phyloP scores from a whole-genome alignment of 2,329 filamentous ascomycete genomes.

The Nemania diffusa region DNA sequence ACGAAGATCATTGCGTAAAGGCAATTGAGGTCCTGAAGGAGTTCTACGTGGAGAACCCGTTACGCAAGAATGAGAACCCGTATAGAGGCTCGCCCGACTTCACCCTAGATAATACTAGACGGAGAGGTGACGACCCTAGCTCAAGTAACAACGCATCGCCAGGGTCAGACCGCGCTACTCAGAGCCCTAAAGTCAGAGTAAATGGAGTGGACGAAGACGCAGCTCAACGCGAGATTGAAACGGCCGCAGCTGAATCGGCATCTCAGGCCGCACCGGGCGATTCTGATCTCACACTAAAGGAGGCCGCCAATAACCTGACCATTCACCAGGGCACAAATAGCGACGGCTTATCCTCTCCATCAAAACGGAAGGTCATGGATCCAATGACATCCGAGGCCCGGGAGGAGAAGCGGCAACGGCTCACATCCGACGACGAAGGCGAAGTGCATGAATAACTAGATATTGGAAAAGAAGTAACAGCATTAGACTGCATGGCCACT shows the following conservation, averaged over 20 bases:
- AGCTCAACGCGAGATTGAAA: slow-evolving; percentile 44
- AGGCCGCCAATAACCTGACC: slow-evolving; percentile 48
- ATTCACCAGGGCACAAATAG: slow-evolving; percentile 48
- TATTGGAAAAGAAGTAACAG: neutral
- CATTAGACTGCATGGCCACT: neutral
- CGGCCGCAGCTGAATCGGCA: slow-evolving; percentile 48
- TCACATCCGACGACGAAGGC: slow-evolving; percentile 59
- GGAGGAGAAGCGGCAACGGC: slow-evolving; percentile 57
- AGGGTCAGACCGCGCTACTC: slow-evolving; percentile 59
- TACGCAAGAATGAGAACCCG: slow-evolving; percentile 65
- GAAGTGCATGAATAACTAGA: slow-evolving; percentile 52
- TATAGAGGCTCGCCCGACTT: slow-evolving; percentile 65
- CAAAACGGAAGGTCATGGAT: slow-evolving; percentile 57
- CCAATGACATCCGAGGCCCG: slow-evolving; percentile 50
- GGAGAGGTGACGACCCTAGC: slow-evolving; percentile 56
- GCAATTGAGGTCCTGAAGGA: slow-evolving; percentile 81
- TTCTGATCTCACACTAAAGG: slow-evolving; percentile 47
- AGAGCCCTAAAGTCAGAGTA: slow-evolving; percentile 56
- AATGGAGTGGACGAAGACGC: slow-evolving; percentile 55
- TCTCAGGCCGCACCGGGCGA: slow-evolving; percentile 50
- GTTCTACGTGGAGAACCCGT: slow-evolving; percentile 73
- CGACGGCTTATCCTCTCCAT: slow-evolving; percentile 51
- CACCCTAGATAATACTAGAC: slow-evolving; percentile 65
- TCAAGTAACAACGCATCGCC: slow-evolving; percentile 63
- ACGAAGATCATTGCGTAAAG: slow-evolving; percentile 73